phyloP scores from a whole-genome alignment of 2,329 filamentous ascomycete genomes.

The Aspergillus sp. region DNA sequence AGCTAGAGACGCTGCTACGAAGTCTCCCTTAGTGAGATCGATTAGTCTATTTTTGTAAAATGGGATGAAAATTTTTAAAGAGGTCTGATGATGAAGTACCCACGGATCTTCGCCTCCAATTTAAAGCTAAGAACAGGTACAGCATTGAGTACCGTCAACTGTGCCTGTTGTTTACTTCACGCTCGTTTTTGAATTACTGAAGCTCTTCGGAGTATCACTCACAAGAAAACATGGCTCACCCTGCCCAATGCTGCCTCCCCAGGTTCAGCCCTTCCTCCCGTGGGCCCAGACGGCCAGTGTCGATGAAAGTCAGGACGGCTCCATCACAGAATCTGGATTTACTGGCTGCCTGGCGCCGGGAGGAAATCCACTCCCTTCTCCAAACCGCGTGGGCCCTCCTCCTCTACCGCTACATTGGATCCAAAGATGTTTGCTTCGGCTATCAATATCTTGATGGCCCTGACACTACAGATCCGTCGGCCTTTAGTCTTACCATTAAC shows the following conservation, averaged over 20 bases:
- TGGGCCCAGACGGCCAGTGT: conserved; percentile 36
- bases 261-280: conserved; percentile 30
- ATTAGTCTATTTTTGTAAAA: conserved; percentile 14
- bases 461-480: conserved; percentile 17
- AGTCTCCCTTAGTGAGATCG: conserved; percentile 9
- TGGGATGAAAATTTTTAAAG: background rate
- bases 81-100: conserved; percentile 5
- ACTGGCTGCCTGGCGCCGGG: conserved; percentile 31
- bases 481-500: conserved; percentile 28
- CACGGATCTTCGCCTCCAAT: conserved; percentile 3
- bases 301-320: conserved; percentile 33
- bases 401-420: conserved; percentile 46
- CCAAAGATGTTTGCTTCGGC: conserved; percentile 50
- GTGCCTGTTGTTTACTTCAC: background rate
- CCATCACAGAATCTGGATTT: conserved; percentile 29
- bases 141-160: conserved; percentile 1
- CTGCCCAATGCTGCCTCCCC: conserved; percentile 35
- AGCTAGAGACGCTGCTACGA: conserved; percentile 5
- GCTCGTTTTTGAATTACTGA: background rate
- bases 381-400: conserved; percentile 49
- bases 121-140: conserved; percentile 13
- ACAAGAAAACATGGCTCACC: conserved; percentile 27
- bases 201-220: conserved; percentile 4
- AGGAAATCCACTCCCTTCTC: conserved; percentile 29
- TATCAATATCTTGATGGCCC: conserved; percentile 33